Evolutionary conservation across 371 early-diverging fungal genomes (phyloP), one percentile per base, ranked within the genome.

Genomic region (Nosema muscidifuracis): DNA sequence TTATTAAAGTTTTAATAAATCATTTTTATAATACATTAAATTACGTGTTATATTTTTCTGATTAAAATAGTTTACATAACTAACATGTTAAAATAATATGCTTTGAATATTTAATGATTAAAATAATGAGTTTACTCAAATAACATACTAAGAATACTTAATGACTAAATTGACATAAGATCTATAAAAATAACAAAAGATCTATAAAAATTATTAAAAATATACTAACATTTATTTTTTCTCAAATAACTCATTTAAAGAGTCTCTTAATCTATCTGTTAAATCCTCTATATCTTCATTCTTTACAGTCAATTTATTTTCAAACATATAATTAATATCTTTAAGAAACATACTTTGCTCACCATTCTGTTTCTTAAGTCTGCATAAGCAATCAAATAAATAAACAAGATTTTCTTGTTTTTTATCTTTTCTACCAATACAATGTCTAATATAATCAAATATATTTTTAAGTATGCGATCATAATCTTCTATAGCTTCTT

Each of bases 371-470:
- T 68, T 75, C 43, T 75, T 75, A 13, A 75, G 56, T 38, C 51
- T 20, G 43, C 75, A 68, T 16, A 75, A 31, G 56, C 64, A 69
- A 53, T 75, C 69, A 43, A 75, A 63, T 28, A 75, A 36, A 51
- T 51, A 63, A 31, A 75, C 62, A 15, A 75, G 38, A 50, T 64
- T 57, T 12, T 75, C 69, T 31, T 50, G 24, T 18, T 62, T 68
- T 28, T 57, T 58, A 24, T 58, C 51, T 36, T 58, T 55, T 30
- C n/a, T 3, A 7, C 36, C 38, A 2, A 75, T 31, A 43, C 31
- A 34, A 30, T 64, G 26, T 65, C 44, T 58, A 0, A 75, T 38
- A 57, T 75, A 68, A 20, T 34, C 65, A 36, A 75, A 60, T 10
- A 75, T 12, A 16, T 63, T 62, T 51, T 28, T 67, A 33, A 82